Base-by-base conservation (phyloP, 805 yeast genomes). In the Ogataea degrootiae region DNA sequence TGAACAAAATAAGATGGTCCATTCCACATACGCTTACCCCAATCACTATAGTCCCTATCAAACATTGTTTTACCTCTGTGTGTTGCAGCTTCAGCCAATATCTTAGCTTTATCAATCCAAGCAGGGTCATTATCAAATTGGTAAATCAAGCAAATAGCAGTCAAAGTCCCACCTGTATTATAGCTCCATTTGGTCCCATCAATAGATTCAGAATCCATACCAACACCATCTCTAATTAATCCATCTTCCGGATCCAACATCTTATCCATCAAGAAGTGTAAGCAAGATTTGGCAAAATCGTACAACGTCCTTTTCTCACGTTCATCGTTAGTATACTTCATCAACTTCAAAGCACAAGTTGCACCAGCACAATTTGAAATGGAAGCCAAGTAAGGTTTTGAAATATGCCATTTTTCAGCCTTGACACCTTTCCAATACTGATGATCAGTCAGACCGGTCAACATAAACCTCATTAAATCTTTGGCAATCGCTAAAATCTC, bases 341-440 rank as follows among this genome's bases (percentile, higher is more conserved):
- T 69, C 52, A 81, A 77, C 5, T 82, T 81, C 58, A 80, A 71
- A 5, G 88, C 89, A 22, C 75, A 75, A 57, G 83, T 87, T 9
- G 85, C 82, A 2, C 85, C 80, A 34, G 87, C 80, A 54, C 86
- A 82, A 39, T 57, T 57, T 1, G 61, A 56, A n/a, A 57, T 56
- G 12, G 89, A 73, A 57, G 81, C 78, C 57, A 82, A 70, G 52
- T 83, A 83, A 29, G 73, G 63, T 64, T 80, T 80, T 40, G 71
- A 68, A 12, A 81, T 67, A 58, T 84, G 88, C 90, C 91, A 84
- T 51, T 73, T 65, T 53, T 83, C 74, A 12, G 89, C 91, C 34
- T 88, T 87, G 44, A 73, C 71, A 23, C 41, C 41, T 19, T 72
- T 66, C 55, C 66, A 61, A 21, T 63, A 68, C 33, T 68, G 59